These are phyloP conservation scores for Phytophthora cajani DNA, from an alignment of 352 stramenopile genomes.

Conservation along the genomic window DNA sequence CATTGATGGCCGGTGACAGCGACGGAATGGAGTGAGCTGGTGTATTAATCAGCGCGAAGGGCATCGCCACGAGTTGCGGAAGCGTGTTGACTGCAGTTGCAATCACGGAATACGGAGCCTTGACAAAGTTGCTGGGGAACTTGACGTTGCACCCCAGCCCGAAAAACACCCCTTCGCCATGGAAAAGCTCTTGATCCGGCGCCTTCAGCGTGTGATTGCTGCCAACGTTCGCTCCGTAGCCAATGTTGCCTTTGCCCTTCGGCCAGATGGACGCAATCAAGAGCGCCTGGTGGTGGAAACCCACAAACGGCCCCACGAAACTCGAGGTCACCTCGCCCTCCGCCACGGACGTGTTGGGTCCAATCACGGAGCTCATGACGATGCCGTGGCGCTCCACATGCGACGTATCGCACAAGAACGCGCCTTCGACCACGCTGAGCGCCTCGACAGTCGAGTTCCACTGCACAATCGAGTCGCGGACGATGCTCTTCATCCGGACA, in stretches of 20 bases:
- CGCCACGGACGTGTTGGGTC: constrained; percentile 84
- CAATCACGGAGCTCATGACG: constrained; percentile 88
- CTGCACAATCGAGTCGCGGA: constrained; percentile 73
- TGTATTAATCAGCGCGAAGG: constrained; percentile 81
- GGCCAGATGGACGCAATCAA: constrained; percentile 94
- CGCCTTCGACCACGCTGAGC: constrained; percentile 66
- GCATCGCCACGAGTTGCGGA: constrained; percentile 87
- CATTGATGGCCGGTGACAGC: constrained; percentile 85
- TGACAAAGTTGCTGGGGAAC: constrained; percentile 94
- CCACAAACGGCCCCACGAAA: constrained; percentile 94
- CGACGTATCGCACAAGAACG: constrained; percentile 82
- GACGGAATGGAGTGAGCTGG: constrained; percentile 76
- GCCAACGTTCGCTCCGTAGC: constrained; percentile 95
- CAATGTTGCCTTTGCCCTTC: constrained; percentile 93
- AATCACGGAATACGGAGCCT: constrained; percentile 94
- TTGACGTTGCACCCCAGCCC: constrained; percentile 94
- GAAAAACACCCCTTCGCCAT: constrained; percentile 96
- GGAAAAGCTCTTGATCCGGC: constrained; percentile 90
- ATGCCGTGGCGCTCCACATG: constrained; percentile 85
- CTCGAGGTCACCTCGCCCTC: constrained; percentile 92
- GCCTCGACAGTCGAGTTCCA: constrained; percentile 72
- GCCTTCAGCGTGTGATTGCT: constrained; percentile 97
- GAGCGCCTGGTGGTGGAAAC: constrained; percentile 95
- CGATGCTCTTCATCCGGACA: constrained; percentile 66
- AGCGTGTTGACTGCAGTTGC: constrained; percentile 92